Percentiles rank a stretch among this genome's conserved stretches.
Conservation (phyloP, 495 filamentous ascomycete genomes). For the Penicillium nucicola region DNA sequence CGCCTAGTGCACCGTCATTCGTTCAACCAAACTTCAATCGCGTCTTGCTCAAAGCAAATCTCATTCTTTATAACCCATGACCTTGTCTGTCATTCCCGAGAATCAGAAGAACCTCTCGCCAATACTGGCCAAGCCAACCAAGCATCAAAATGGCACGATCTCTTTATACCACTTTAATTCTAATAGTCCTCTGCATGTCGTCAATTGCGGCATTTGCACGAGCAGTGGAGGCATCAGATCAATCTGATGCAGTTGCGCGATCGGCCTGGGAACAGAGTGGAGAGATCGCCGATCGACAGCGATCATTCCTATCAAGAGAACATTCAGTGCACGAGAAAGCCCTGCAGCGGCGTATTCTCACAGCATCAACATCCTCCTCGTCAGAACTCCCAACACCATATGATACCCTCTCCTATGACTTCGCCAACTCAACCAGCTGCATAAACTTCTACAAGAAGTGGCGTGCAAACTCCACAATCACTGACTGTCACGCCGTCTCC, state of each 20-base stretch:
- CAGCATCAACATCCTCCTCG: slow-evolving; percentile 21
- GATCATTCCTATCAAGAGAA: slow-evolving; percentile 3
- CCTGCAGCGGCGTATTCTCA: slow-evolving; percentile 13
- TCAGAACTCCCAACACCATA: slow-evolving; percentile 63
- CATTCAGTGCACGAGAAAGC: background rate
- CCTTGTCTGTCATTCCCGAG: background rate
- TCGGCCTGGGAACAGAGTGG: slow-evolving; percentile 16
- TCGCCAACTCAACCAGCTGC: slow-evolving; percentile 55
- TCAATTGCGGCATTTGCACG: slow-evolving; percentile 11
- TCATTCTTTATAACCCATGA: background rate
- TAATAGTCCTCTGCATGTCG: slow-evolving; percentile 22
- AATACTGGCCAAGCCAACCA: slow-evolving; percentile 1
- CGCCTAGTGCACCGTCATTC: no score
- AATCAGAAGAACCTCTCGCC: background rate
- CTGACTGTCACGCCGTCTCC: slow-evolving; percentile 69
- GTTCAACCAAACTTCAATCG: no score
- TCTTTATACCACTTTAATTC: slow-evolving; percentile 18
- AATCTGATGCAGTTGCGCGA: slow-evolving; percentile 1
- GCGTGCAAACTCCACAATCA: slow-evolving; percentile 59
- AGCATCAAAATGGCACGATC: background rate
- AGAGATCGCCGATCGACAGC: slow-evolving; percentile 15
- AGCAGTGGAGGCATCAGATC: background rate
- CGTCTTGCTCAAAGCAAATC: background rate
- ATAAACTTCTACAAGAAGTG: slow-evolving; percentile 66
- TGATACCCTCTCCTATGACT: slow-evolving; percentile 70